phyloP scores from a whole-genome alignment of 2,329 filamentous ascomycete genomes.

The Fusarium concolor region DNA sequence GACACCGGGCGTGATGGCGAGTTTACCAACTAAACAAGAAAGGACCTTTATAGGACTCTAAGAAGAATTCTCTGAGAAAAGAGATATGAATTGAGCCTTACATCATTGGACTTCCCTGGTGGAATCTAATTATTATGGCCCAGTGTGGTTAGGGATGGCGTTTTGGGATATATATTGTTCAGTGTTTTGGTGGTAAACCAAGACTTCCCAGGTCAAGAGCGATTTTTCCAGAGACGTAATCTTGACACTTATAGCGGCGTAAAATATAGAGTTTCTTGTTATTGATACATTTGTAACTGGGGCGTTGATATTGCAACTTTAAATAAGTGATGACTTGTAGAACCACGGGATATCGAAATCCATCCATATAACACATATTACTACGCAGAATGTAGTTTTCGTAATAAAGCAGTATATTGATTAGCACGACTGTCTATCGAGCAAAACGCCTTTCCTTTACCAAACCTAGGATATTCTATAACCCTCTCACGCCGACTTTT shows the following conservation, averaged over 20 bases:
- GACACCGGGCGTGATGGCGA: constrained; percentile 9
- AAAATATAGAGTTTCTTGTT: too few species aligned
- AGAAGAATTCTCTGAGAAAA: background rate
- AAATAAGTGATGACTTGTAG: too few species aligned
- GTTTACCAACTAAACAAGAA: background rate
- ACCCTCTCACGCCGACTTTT: constrained; percentile 47
- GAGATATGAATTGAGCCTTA: too few species aligned
- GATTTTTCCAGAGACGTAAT: too few species aligned
- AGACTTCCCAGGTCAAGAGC: background rate
- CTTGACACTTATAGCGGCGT: too few species aligned
- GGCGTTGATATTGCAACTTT: too few species aligned
- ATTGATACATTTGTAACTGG: too few species aligned
- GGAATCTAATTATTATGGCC: background rate
- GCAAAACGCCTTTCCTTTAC: constrained; percentile 44
- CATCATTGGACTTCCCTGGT: background rate
- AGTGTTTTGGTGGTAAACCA: background rate
- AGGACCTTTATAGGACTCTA: background rate
- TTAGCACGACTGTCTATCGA: constrained; percentile 36
- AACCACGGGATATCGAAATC: too few species aligned
- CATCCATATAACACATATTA: background rate
- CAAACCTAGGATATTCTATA: constrained; percentile 37
- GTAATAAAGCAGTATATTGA: constrained; percentile 28
- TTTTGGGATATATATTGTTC: background rate
- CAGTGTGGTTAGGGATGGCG: background rate
- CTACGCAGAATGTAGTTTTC: background rate